Conservation (phyloP, 2,329 filamentous ascomycete species). For the Exophiala sp. region DNA sequence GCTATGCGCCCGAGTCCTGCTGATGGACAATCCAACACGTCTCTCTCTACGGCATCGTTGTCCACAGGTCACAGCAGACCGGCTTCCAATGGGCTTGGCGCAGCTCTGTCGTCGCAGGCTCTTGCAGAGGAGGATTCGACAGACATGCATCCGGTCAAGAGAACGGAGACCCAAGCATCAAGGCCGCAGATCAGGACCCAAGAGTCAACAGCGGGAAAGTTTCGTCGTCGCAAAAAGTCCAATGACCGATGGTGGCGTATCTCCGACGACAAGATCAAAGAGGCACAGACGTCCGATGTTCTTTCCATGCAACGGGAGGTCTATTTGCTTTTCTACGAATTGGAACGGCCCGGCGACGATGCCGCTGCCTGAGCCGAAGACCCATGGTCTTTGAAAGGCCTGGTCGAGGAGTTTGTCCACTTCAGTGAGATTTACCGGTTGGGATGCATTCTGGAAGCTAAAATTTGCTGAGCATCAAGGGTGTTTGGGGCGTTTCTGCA, state of each 20-base stretch:
- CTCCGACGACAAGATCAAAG: conserved; percentile 92
- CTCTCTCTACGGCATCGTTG: conserved; percentile 23
- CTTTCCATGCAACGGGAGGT: conserved; percentile 92
- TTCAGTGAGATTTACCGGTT: neutral
- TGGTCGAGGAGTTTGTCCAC: too few relatives aligned
- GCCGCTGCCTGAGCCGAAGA: conserved; percentile 3
- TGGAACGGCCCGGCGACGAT: conserved; percentile 50
- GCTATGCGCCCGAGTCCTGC: conserved; percentile 34
- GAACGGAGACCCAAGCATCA: conserved; percentile 25
- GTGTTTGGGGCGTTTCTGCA: neutral
- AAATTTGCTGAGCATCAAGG: neutral
- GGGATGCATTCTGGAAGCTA: neutral
- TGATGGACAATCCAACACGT: conserved; percentile 18
- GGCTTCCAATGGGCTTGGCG: conserved; percentile 12
- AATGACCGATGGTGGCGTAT: conserved; percentile 93
- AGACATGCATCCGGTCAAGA: conserved; percentile 11
- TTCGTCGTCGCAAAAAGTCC: conserved; percentile 54
- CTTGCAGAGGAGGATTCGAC: conserved; percentile 3
- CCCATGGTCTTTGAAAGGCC: neutral
- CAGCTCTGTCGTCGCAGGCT: neutral
- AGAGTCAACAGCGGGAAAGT: conserved; percentile 29
- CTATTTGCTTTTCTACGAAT: conserved; percentile 92
- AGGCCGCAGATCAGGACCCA: conserved; percentile 25
- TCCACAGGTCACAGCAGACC: conserved; percentile 21
- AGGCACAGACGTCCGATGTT: conserved; percentile 87